Conservation (phyloP, 2,329 filamentous ascomycete genomes). For the Aureobasidium sp. region DNA sequence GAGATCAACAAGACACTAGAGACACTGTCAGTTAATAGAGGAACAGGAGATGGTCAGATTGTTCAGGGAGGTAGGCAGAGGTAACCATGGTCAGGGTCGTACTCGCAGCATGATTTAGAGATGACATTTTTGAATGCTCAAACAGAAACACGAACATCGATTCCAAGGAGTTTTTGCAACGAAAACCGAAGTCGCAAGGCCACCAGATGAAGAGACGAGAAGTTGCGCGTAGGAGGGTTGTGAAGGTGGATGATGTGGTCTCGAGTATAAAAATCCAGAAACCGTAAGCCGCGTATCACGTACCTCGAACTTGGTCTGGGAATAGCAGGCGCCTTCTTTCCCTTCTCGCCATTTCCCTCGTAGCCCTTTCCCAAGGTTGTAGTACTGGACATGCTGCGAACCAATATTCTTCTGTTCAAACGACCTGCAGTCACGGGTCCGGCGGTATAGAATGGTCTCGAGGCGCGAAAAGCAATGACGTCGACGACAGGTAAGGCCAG, state of each 20-base stretch:
- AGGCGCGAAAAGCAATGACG: not conserved
- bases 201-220: not conserved
- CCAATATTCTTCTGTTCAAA: not conserved
- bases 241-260: not conserved
- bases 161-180: not conserved
- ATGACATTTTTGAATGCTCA: not conserved
- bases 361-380: not conserved
- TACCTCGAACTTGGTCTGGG: constrained; percentile 59
- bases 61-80: not conserved
- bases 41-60: no score
- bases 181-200: not conserved
- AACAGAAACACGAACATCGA: not conserved
- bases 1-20: constrained; percentile 74
- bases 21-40: not conserved
- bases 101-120: not conserved
- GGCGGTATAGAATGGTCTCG: not conserved
- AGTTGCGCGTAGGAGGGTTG: not conserved
- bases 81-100: not conserved
- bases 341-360: constrained; percentile 11
- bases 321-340: constrained; percentile 33
- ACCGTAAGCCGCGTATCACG: not conserved
- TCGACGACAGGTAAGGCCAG: not conserved
- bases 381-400: not conserved
- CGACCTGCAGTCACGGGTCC: not conserved
- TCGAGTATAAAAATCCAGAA: not conserved